Percentiles rank a stretch among this genome's conserved stretches.
These are phyloP conservation scores for Penicillium sp. DNA, from an alignment of 2,329 filamentous ascomycete genomes.

Conservation along the genomic window DNA sequence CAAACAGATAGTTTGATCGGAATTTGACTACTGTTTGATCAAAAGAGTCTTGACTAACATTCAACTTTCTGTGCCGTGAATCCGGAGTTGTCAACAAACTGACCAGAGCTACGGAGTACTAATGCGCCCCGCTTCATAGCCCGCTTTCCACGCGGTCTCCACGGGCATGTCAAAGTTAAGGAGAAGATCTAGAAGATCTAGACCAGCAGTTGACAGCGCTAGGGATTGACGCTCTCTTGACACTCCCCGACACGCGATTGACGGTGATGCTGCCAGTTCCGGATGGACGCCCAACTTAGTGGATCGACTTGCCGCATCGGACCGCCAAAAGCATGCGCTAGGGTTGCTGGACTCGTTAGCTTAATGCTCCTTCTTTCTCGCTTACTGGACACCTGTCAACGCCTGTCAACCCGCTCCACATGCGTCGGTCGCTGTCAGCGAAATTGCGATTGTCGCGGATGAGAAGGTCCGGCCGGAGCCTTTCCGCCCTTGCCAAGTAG, in stretches of 20 bases:
- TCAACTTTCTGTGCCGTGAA: no score
- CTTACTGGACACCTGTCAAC: background rate
- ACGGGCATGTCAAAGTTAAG: background rate
- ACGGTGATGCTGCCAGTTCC: slow-evolving; percentile 1
- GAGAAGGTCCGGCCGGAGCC: background rate
- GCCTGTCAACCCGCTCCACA: background rate
- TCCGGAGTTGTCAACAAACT: no score
- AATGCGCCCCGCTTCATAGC: background rate
- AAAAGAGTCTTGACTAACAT: no score
- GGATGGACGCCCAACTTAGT: background rate
- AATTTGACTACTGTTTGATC: background rate
- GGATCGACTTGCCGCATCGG: background rate
- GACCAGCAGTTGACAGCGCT: background rate
- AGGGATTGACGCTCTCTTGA: background rate
- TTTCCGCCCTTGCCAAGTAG: background rate
- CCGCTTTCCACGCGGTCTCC: background rate
- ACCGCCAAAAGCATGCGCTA: background rate
- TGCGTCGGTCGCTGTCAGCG: background rate
- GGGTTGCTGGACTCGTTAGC: background rate
- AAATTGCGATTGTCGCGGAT: background rate
- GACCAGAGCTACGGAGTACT: background rate
- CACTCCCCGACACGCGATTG: background rate
- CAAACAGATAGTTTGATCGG: background rate
- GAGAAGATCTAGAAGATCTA: background rate
- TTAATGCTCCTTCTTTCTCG: background rate